phyloP scores from a whole-genome alignment of 2,329 filamentous ascomycete species.

The Aspergillus sp. region DNA sequence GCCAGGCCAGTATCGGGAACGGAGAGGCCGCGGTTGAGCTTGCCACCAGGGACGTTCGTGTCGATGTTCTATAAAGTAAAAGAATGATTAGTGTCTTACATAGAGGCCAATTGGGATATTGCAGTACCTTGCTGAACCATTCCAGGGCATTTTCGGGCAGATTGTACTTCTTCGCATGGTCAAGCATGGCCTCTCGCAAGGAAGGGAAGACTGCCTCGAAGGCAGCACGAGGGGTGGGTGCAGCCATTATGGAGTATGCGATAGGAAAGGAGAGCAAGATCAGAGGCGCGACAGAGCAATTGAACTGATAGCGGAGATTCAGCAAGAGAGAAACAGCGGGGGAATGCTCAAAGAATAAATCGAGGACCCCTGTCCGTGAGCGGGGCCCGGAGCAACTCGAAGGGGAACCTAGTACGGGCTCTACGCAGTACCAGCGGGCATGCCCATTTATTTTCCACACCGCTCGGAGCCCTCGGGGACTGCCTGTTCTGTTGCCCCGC shows the following conservation, averaged over 20 bases:
- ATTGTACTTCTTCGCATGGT: constrained; percentile 77
- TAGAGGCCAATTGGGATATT: too few species aligned
- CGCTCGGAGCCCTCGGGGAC: too few species aligned
- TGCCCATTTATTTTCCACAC: neutral
- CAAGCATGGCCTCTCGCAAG: constrained; percentile 77
- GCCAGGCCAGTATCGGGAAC: constrained; percentile 87
- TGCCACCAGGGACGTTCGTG: constrained; percentile 86
- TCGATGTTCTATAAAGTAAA: constrained; percentile 52
- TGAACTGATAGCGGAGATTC: neutral
- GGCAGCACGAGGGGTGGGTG: constrained; percentile 67
- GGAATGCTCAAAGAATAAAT: neutral
- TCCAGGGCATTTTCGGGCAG: constrained; percentile 75
- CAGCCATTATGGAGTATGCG: constrained; percentile 56
- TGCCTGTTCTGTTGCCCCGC: constrained; percentile 10
- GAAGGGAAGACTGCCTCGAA: constrained; percentile 90
- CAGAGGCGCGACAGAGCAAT: neutral
- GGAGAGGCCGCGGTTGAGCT: constrained; percentile 98
- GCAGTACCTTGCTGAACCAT: constrained; percentile 77
- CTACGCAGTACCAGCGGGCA: neutral
- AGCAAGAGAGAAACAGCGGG: neutral
- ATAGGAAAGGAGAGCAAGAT: neutral
- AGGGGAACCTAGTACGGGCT: neutral
- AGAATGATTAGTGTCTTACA: neutral
- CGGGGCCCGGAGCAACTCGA: constrained; percentile 8
- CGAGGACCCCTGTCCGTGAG: neutral